Evolutionary conservation across 140 eudicot genomes (phyloP).

Genomic region (Oenanthe javanica): DNA sequence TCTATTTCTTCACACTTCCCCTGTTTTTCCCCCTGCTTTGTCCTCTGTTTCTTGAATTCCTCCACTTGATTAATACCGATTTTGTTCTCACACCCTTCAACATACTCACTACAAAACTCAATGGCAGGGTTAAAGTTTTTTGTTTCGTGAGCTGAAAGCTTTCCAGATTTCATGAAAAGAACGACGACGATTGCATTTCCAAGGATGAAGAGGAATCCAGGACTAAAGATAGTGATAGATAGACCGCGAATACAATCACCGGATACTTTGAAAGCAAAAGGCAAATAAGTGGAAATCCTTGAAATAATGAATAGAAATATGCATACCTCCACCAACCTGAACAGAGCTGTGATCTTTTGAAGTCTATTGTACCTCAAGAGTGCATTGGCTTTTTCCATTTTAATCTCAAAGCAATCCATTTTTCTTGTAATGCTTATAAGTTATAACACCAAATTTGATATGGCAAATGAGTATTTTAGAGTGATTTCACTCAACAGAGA

Average conservation of each 20-base stretch:
- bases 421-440: not conserved
- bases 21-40: not conserved
- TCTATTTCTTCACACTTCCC: not conserved
- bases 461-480: not conserved
- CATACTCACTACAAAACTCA: constrained; percentile 46
- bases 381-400: constrained; percentile 44
- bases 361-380: constrained; percentile 26
- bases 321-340: constrained; percentile 40
- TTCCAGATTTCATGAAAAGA: constrained; percentile 46
- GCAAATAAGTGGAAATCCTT: constrained; percentile 36
- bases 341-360: constrained; percentile 38
- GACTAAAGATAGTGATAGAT: constrained; percentile 25
- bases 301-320: constrained; percentile 36
- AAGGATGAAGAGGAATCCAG: constrained; percentile 56
- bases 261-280: constrained; percentile 30
- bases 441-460: not conserved
- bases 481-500: constrained; percentile 26
- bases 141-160: constrained; percentile 14
- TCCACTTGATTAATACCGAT: not conserved
- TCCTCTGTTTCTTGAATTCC: constrained; percentile 4
- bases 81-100: constrained; percentile 25
- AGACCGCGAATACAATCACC: constrained; percentile 32
- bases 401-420: constrained; percentile 40
- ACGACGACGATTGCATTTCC: constrained; percentile 55
- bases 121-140: not conserved